Evolutionary conservation across 345 rosid species (phyloP).

Genomic region (Boechera divaricarpa): DNA sequence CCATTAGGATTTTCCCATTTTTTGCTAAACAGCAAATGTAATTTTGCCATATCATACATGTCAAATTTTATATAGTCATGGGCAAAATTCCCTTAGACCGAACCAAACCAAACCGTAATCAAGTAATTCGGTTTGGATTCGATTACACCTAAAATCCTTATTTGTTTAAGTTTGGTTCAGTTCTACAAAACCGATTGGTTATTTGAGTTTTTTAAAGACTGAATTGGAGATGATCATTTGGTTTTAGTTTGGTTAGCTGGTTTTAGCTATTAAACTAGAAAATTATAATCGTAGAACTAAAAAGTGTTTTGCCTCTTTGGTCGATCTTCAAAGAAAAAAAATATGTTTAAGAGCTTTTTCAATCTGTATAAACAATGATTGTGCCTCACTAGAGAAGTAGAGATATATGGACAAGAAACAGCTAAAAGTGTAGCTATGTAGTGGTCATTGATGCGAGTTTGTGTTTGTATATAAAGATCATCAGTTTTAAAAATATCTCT

Average conservation of each 20-base stretch:
- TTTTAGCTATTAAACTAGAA: too few relatives aligned
- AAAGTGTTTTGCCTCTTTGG: too few relatives aligned
- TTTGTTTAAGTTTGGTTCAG: neutral
- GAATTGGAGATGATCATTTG: neutral
- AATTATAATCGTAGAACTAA: too few relatives aligned
- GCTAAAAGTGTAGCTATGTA: neutral
- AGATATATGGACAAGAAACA: neutral
- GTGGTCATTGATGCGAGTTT: neutral
- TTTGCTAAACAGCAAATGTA: neutral
- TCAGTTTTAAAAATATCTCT: too few relatives aligned
- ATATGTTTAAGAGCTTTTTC: too few relatives aligned
- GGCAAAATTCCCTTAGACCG: neutral
- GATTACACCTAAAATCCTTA: neutral
- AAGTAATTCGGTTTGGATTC: neutral
- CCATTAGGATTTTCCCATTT: too few relatives aligned
- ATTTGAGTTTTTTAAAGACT: neutral
- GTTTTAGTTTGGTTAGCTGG: too few relatives aligned
- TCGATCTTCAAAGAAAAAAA: too few relatives aligned
- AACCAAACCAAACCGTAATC: neutral
- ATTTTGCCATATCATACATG: neutral
- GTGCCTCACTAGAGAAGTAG: neutral
- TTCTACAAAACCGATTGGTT: neutral
- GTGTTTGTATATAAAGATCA: neutral
- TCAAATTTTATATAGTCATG: neutral
- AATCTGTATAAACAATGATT: too few relatives aligned